Conservation (phyloP, 805 yeast species). For the Middelhovenomyces tepae region DNA sequence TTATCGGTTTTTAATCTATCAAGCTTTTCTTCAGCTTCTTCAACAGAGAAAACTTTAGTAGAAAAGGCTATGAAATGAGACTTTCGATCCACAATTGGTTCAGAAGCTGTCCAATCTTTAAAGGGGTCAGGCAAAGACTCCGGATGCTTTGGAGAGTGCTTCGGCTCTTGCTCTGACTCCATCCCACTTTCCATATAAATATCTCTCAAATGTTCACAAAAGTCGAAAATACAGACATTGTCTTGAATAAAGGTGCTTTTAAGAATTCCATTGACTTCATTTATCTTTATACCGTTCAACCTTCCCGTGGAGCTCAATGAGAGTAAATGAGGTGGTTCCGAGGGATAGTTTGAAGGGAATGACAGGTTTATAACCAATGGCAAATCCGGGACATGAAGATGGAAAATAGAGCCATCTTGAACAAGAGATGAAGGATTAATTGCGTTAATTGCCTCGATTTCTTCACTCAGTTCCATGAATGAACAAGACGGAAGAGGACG, state of each 20-base stretch:
- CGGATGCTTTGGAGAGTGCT: constrained; percentile 3
- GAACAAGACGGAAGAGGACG: too few relatives aligned
- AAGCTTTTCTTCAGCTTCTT: constrained; percentile 52
- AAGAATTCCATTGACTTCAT: constrained; percentile 1
- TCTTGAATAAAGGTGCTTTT: constrained; percentile 4
- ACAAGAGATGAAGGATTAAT: constrained; percentile 64
- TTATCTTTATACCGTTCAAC: constrained; percentile 7
- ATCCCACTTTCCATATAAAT: constrained; percentile 3
- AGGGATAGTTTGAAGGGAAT: constrained; percentile 68
- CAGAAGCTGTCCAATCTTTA: constrained; percentile 71
- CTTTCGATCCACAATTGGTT: constrained; percentile 71
- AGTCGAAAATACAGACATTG: constrained; percentile 8
- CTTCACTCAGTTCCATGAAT: constrained; percentile 64
- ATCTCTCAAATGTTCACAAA: constrained; percentile 4
- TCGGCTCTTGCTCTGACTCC: constrained; percentile 3
- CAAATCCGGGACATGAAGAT: constrained; percentile 55
- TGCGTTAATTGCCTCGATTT: constrained; percentile 74
- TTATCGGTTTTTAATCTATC: constrained; percentile 50
- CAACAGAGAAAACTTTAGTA: constrained; percentile 49
- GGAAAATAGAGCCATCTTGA: constrained; percentile 29
- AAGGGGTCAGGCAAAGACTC: constrained; percentile 49
- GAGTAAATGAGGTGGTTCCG: constrained; percentile 51
- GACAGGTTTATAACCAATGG: constrained; percentile 54
- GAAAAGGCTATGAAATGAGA: constrained; percentile 81
- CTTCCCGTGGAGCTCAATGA: constrained; percentile 38